These are phyloP conservation scores for Xylaria flabelliformis DNA, from an alignment of 495 filamentous ascomycete genomes.

Conservation along the genomic window DNA sequence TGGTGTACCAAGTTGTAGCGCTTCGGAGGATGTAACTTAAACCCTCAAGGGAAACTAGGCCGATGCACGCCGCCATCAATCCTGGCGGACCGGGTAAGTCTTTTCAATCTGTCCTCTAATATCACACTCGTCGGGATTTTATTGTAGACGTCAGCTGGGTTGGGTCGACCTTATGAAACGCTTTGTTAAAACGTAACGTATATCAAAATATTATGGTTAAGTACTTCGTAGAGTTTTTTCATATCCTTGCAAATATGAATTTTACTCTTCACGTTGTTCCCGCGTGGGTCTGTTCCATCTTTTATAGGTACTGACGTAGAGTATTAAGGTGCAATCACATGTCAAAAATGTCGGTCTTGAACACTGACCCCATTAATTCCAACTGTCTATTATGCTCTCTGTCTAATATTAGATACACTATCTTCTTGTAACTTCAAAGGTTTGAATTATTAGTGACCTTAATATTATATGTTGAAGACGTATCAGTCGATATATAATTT, in stretches of 20 bases:
- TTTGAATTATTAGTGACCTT: not conserved
- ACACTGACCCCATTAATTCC: not conserved
- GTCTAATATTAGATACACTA: not conserved
- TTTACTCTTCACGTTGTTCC: not conserved
- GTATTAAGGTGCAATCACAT: constrained; percentile 15
- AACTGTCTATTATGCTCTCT: not conserved
- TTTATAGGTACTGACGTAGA: not conserved
- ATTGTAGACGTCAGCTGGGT: not conserved
- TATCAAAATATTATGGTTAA: too few species aligned
- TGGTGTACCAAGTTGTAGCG: not conserved
- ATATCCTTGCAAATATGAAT: not conserved
- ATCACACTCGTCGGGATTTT: not conserved
- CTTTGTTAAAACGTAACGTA: too few species aligned
- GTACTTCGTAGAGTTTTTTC: too few species aligned
- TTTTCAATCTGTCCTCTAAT: not conserved
- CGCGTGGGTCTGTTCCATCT: not conserved
- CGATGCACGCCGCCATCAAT: not conserved
- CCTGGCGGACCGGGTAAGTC: not conserved
- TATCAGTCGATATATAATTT: too few species aligned
- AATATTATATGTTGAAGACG: too few species aligned
- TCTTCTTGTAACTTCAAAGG: not conserved
- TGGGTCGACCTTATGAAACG: not conserved
- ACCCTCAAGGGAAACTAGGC: not conserved
- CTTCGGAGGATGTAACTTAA: not conserved
- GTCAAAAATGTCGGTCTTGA: constrained; percentile 5